phyloP scores from a whole-genome alignment of 305 asterid species.

The Fraxinus xanthoxyloides region DNA sequence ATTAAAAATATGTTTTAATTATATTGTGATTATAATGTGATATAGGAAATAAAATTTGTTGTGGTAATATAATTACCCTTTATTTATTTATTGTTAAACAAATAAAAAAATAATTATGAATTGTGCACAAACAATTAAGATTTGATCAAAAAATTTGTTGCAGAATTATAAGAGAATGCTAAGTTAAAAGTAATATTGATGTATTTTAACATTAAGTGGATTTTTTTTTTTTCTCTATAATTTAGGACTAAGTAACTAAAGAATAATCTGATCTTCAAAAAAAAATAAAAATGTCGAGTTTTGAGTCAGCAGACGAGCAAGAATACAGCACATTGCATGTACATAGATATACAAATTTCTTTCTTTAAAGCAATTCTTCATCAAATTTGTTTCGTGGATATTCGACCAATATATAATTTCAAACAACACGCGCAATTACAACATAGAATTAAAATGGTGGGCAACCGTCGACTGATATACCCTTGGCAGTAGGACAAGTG shows the following conservation, averaged over 20 bases:
- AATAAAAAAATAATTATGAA: not conserved
- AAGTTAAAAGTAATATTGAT: not conserved
- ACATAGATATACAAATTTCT: not conserved
- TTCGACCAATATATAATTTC: not conserved
- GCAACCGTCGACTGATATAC: not conserved
- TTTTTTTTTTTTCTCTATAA: not conserved
- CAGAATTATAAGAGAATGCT: not conserved
- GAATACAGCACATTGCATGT: not conserved
- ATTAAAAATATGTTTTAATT: too few relatives aligned
- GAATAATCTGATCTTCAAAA: not conserved
- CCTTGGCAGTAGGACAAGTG: not conserved
- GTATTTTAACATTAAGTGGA: not conserved
- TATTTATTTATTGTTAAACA: not conserved
- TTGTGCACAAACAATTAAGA: not conserved
- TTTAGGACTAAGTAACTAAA: not conserved
- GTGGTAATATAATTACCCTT: not conserved
- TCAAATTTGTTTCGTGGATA: not conserved
- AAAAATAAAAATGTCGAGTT: not conserved
- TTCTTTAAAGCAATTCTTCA: not conserved
- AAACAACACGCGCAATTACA: not conserved
- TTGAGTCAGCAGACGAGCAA: not conserved
- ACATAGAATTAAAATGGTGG: conserved; percentile 24
- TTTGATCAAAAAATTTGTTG: not conserved
- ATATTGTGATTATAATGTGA: not conserved
- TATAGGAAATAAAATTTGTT: not conserved